phyloP scores from a whole-genome alignment of 2,329 filamentous ascomycete species.

The Cucurbitaria berberidis region DNA sequence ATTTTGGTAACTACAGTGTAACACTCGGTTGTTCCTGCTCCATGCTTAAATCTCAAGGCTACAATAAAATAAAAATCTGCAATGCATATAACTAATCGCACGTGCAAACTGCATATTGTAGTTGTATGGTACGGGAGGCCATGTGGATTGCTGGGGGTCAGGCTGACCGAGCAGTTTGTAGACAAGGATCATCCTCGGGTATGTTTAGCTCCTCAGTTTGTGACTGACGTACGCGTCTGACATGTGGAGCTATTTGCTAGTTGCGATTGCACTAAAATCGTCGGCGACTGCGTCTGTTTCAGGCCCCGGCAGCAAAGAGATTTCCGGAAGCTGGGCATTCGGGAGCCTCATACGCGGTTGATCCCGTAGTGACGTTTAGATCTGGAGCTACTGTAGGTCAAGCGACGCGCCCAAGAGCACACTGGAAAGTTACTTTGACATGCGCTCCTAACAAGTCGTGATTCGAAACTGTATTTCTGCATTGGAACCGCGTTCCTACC shows the following conservation, averaged over 20 bases:
- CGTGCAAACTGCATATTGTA: too few species aligned
- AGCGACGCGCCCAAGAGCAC: background rate
- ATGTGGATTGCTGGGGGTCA: slow-evolving; percentile 1
- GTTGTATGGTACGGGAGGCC: too few species aligned
- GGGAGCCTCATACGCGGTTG: slow-evolving; percentile 2
- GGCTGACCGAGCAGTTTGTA: background rate
- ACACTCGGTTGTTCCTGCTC: too few species aligned
- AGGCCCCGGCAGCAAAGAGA: background rate
- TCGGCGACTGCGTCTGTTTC: background rate
- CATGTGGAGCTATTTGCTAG: too few species aligned
- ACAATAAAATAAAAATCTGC: background rate
- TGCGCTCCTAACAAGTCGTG: background rate
- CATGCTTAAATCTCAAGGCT: background rate
- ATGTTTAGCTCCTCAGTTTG: too few species aligned
- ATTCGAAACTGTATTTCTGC: background rate
- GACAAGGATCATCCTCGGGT: slow-evolving; percentile 10
- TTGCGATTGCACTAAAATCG: background rate
- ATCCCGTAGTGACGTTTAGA: slow-evolving; percentile 6
- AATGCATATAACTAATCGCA: background rate
- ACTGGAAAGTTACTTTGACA: background rate
- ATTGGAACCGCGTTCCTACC: background rate
- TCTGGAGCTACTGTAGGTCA: background rate
- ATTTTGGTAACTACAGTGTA: too few species aligned
- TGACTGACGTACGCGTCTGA: slow-evolving; percentile 2
- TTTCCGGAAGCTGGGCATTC: background rate